Evolutionary conservation across 345 rosid species (phyloP), one percentile per base, ranked within the genome.

Genomic region (Heritiera littoralis): DNA sequence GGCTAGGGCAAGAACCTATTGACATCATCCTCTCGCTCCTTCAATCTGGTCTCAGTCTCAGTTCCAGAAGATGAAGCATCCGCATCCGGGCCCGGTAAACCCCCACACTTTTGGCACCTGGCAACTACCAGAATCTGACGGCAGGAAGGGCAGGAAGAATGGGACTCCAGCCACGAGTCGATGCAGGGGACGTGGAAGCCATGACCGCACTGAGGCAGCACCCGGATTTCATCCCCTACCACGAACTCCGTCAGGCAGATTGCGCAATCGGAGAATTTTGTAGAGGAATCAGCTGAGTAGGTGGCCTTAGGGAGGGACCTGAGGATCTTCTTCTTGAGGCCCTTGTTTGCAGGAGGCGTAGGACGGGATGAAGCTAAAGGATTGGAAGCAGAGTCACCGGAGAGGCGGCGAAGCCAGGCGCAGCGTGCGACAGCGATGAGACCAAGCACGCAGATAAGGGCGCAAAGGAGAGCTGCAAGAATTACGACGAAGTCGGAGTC

Each of bases 61-160:
- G 80, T 77, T 72, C 69, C 85, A 0, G 86, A 81, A 78, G 87
- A 83, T 7, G 81, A 75, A 2, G 83, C 79, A 23, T 23, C 28
- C 87, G 28, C 28, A 23, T 23, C 78, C 20, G 81, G 32, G 5
- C 10, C 82, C 17, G 96, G 92, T 43, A 91, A 59, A 0, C 94
- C 94, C 0, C 95, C 95, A n/a, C 95, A 93, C 87, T 91, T 90
- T 23, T 89, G 91, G 79, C 95, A 90, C 76, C 95, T 80, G 30
- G 89, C 72, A 18, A 90, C 92, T 32, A 81, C 91, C 70, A 91
- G 77, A 32, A 91, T 86, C 83, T 90, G 94, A 66, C 97, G 97
- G 89, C 97, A 93, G 0, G 97, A 96, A 18, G 98, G 99, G 80
- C 99, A 96, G 1, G 99, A 91, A 9, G 98, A 96, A 87, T 90